phyloP scores from a whole-genome alignment of 257 asterid species.

The Capsicum chinense region DNA sequence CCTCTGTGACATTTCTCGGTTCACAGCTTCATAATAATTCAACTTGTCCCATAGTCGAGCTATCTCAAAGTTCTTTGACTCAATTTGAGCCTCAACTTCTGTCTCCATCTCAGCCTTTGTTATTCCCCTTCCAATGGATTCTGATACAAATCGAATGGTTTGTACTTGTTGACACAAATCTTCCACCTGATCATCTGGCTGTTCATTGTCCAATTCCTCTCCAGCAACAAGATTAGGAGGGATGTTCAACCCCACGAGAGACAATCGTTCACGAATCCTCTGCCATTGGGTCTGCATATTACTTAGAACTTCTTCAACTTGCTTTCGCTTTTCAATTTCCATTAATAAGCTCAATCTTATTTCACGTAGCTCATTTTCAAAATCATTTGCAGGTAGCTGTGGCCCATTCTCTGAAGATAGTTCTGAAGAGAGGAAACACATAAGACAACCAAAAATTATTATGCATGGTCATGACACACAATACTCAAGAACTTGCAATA shows the following conservation, averaged over 20 bases:
- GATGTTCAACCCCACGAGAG: conserved; percentile 68
- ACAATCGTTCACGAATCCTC: conserved; percentile 58
- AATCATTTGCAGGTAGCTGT: conserved; percentile 50
- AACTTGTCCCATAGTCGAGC: conserved; percentile 86
- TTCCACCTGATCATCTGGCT: conserved; percentile 53
- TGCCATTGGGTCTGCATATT: conserved; percentile 68
- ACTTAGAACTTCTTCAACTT: conserved; percentile 74
- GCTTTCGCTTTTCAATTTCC: conserved; percentile 88
- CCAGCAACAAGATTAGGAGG: conserved; percentile 56
- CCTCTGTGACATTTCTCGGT: conserved; percentile 96
- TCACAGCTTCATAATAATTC: conserved; percentile 89
- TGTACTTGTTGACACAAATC: conserved; percentile 67
- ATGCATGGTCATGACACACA: background rate
- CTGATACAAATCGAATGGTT: conserved; percentile 69
- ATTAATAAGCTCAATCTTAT: conserved; percentile 66
- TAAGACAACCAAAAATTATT: conserved; percentile 32
- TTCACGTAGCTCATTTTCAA: conserved; percentile 77
- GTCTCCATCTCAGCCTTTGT: conserved; percentile 88
- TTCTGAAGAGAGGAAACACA: conserved; percentile 58
- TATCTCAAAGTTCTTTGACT: conserved; percentile 75
- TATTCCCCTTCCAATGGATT: conserved; percentile 81
- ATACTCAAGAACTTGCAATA: background rate
- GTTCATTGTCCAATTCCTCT: conserved; percentile 51
- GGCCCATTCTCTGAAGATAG: conserved; percentile 70
- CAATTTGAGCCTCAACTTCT: conserved; percentile 85